Evolutionary conservation across 1,284 basidiomycete genomes (phyloP).

Genomic region (Malassezia sp.): DNA sequence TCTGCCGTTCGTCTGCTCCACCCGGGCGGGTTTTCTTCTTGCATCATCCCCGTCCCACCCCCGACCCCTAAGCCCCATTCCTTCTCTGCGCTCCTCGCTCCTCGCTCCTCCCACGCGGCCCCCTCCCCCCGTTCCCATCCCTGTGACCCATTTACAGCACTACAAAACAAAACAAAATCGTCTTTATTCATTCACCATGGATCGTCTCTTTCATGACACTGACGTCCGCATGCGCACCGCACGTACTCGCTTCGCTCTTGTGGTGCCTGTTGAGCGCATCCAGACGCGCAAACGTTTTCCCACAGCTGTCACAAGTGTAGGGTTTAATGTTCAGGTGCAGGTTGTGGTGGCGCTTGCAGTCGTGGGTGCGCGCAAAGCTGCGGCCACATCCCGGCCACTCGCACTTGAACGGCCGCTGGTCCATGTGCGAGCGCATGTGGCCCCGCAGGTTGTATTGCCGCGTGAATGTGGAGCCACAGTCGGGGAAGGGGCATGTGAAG

Average conservation of each 20-base stretch:
- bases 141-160: too few relatives aligned
- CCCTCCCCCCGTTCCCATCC: too few relatives aligned
- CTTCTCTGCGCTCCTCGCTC: too few relatives aligned
- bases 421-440: conserved; percentile 88
- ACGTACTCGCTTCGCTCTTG: conserved; percentile 32
- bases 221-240: conserved; percentile 16
- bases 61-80: too few relatives aligned
- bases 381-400: conserved; percentile 86
- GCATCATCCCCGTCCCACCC: too few relatives aligned
- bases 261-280: conserved; percentile 66
- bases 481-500: conserved; percentile 84
- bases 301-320: conserved; percentile 80
- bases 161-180: too few relatives aligned
- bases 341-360: conserved; percentile 66
- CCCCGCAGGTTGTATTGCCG: conserved; percentile 56
- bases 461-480: conserved; percentile 73
- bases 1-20: too few relatives aligned
- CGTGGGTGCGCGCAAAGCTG: conserved; percentile 84
- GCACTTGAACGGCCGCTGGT: conserved; percentile 84
- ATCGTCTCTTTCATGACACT: too few relatives aligned
- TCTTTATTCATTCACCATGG: too few relatives aligned
- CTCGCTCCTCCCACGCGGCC: too few relatives aligned
- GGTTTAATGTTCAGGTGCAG: conserved; percentile 67
- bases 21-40: too few relatives aligned
- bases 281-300: conserved; percentile 82